Conservation (phyloP, 2,329 filamentous ascomycete species). For the Podosphaera fusca region DNA sequence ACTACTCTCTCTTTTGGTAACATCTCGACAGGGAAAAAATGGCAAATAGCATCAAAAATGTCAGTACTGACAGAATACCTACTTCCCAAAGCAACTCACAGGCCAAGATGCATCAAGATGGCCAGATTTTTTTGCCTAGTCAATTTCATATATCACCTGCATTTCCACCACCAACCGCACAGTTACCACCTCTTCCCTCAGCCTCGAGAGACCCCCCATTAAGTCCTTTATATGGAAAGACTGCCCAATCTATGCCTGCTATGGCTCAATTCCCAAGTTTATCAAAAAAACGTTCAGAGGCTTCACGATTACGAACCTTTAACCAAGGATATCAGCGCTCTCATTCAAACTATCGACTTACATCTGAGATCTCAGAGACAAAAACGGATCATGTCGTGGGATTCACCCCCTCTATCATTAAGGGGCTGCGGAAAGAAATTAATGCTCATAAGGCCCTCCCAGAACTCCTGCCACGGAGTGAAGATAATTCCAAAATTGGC, state of each 20-base stretch:
- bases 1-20: background rate
- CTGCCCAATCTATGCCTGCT: conserved; percentile 8
- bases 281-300: conserved; percentile 14
- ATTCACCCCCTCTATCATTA: conserved; percentile 11
- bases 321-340: conserved; percentile 14
- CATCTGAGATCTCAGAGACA: conserved; percentile 7
- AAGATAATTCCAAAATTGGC: too few relatives aligned
- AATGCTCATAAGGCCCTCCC: background rate
- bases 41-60: background rate
- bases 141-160: conserved; percentile 4
- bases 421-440: conserved; percentile 1
- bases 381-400: conserved; percentile 13
- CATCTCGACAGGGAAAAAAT: background rate
- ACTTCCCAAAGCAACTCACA: background rate
- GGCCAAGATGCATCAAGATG: background rate
- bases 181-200: conserved; percentile 5
- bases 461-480: too few relatives aligned
- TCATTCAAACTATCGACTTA: conserved; percentile 9
- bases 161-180: conserved; percentile 2
- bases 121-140: background rate
- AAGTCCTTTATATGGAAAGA: conserved; percentile 4
- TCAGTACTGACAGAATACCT: background rate
- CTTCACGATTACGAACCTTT: conserved; percentile 14
- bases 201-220: conserved; percentile 7
- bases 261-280: conserved; percentile 8